A percentile compares a stretch with the other conserved stretches of the same genome.
Evolutionary conservation across 2,329 filamentous ascomycete genomes (phyloP).

Genomic region (Ophiostoma australiae): DNA sequence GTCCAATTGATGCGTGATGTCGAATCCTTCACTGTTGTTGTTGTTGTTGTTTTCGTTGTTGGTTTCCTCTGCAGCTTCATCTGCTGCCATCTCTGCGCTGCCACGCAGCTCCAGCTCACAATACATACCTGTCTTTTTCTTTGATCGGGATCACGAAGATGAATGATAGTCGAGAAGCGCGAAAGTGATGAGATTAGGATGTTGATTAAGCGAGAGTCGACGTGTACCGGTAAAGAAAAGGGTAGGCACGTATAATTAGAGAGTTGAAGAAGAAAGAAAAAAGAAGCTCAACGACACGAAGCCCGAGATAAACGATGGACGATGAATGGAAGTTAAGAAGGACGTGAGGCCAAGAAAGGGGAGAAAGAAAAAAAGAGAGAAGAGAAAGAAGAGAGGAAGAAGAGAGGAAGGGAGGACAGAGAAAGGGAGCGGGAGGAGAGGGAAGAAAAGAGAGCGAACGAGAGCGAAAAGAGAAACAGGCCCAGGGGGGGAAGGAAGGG

Average conservation of each 20-base stretch:
- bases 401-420: slow-evolving; percentile 18
- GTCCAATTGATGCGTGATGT: slow-evolving; percentile 1
- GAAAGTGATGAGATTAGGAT: neutral
- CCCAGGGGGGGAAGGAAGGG: slow-evolving; percentile 12
- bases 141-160: slow-evolving; percentile 10
- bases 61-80: neutral
- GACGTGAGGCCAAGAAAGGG: slow-evolving; percentile 16
- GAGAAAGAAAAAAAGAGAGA: neutral
- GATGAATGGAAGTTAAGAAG: slow-evolving; percentile 23
- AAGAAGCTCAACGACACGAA: slow-evolving; percentile 20
- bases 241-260: slow-evolving; percentile 20
- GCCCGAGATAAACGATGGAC: slow-evolving; percentile 28
- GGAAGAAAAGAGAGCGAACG: neutral
- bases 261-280: slow-evolving; percentile 19
- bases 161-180: neutral
- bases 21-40: neutral
- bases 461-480: slow-evolving; percentile 15
- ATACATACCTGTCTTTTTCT: slow-evolving; percentile 12
- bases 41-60: too few relatives aligned
- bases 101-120: neutral
- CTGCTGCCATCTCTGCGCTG: too few relatives aligned
- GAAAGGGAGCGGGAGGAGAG: neutral
- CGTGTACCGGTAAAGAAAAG: slow-evolving; percentile 22
- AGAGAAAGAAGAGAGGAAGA: slow-evolving; percentile 17
- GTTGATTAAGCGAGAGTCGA: slow-evolving; percentile 25